Base-by-base conservation (phyloP, 2,329 filamentous ascomycete species). In the Daldinia sp. region DNA sequence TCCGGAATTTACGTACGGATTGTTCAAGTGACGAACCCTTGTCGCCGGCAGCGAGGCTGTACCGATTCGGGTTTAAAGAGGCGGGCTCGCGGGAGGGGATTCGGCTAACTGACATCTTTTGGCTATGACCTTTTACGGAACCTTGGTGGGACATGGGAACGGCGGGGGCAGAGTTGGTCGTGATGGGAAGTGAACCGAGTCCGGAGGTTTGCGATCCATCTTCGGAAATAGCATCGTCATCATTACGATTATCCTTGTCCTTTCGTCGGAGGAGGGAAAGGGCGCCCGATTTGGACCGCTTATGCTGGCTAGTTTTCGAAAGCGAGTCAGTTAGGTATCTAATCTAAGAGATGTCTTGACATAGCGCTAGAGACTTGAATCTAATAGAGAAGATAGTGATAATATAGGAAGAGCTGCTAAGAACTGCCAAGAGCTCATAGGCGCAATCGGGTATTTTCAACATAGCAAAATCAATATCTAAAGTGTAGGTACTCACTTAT, bases 1-100 rank as follows among this genome's bases (percentile, higher is more conserved):
- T 89, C 73, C 94, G 90, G 81, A 99, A 99, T 73, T 97, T 94
- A 77, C 92, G 90, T 60, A 99, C 93, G 0, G 95, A 98, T 80
- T 97, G 94, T 78, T 99, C 94, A 65, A 99, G 92, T 26, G 89
- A 90, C 39, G 77, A 81, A 28, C 79, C 81, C 75, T 84, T 87
- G 57, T 84, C 83, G 44, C 75, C 53, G 5, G 61, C 56, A 18
- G 61, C 35, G 15, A 60, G 65, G 53, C 70, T 74, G 58, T 74
- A 72, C 59, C 73, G 75, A 50, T 69, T 60, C 44, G 61, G 65
- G 39, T 54, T 63, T 42, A 69, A 59, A 48, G 66, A 60, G 53
- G 28, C 56, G 33, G 74, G 74, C 37, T 77, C 75, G 58, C 74
- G 75, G 41, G 75, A 83, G 23, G 83, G 77, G 12, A 79, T 78